Percentiles rank a stretch among this genome's conserved stretches.
These are phyloP conservation scores for Pyrus pyrifolia DNA, from an alignment of 306 rosid species.

Conservation along the genomic window DNA sequence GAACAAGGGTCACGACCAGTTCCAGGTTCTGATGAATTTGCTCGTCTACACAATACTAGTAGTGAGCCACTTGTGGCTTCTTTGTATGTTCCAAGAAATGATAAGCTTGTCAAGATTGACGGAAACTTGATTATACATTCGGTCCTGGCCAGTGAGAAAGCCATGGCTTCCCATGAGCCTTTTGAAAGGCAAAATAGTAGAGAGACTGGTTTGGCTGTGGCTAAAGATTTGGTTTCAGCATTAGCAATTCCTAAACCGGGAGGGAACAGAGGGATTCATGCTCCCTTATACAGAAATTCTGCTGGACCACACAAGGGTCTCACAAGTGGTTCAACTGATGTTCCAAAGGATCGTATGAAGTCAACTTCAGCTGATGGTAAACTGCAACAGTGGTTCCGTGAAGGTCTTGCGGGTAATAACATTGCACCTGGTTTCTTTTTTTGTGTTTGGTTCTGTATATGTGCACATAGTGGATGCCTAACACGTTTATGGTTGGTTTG, in stretches of 20 bases:
- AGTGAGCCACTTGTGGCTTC: constrained; percentile 92
- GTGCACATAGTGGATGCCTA: not conserved
- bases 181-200: constrained; percentile 31
- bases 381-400: constrained; percentile 97
- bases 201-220: constrained; percentile 61
- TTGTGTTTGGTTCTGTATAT: not conserved
- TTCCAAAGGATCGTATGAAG: constrained; percentile 48
- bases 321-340: constrained; percentile 45
- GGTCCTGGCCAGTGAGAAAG: constrained; percentile 85
- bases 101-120: constrained; percentile 86
- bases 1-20: constrained; percentile 10
- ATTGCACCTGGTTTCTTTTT: not conserved
- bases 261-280: constrained; percentile 51
- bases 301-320: constrained; percentile 62
- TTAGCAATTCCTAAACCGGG: constrained; percentile 69
- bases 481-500: not conserved
- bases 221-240: constrained; percentile 51
- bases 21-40: constrained; percentile 24
- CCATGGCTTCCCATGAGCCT: constrained; percentile 50
- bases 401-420: constrained; percentile 81
- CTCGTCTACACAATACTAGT: constrained; percentile 46
- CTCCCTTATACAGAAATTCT: constrained; percentile 41
- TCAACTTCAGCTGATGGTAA: constrained; percentile 72
- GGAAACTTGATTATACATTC: constrained; percentile 96
- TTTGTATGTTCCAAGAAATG: constrained; percentile 91